phyloP scores from a whole-genome alignment of 1,284 basidiomycete species.

The Rhodotorula sp. region DNA sequence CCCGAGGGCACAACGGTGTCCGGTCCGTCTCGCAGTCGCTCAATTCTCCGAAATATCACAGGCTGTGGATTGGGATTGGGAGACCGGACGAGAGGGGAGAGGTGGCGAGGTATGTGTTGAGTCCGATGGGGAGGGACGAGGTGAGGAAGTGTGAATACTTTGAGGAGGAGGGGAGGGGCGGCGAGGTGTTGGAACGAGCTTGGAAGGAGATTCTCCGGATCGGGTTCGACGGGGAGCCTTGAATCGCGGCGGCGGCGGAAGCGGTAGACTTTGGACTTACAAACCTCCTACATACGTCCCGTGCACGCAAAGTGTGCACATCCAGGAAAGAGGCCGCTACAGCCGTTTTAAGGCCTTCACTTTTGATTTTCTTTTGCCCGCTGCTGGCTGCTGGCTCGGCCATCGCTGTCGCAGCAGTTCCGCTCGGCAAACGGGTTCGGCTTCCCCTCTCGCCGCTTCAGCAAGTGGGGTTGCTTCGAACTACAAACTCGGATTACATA shows the following conservation, averaged over 20 bases:
- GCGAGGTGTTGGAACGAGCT: slow-evolving; percentile 14
- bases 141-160: slow-evolving; percentile 15
- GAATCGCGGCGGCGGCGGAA: background rate
- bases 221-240: slow-evolving; percentile 1
- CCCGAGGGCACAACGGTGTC: slow-evolving; percentile 27
- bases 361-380: too few relatives aligned
- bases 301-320: too few relatives aligned
- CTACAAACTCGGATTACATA: too few relatives aligned
- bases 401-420: too few relatives aligned
- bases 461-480: too few relatives aligned
- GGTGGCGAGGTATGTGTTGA: slow-evolving; percentile 30
- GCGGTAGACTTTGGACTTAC: too few relatives aligned
- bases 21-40: slow-evolving; percentile 20
- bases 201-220: slow-evolving; percentile 29
- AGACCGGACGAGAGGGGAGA: slow-evolving; percentile 22
- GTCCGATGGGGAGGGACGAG: slow-evolving; percentile 22
- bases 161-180: slow-evolving; percentile 8
- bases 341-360: too few relatives aligned
- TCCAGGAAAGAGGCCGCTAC: too few relatives aligned
- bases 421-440: too few relatives aligned
- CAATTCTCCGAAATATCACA: slow-evolving; percentile 11
- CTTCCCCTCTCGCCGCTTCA: too few relatives aligned
- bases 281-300: too few relatives aligned
- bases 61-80: slow-evolving; percentile 37
- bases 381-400: too few relatives aligned